phyloP scores from a whole-genome alignment of 1,139 yeast genomes.

The Magnusiomyces fungicola region DNA sequence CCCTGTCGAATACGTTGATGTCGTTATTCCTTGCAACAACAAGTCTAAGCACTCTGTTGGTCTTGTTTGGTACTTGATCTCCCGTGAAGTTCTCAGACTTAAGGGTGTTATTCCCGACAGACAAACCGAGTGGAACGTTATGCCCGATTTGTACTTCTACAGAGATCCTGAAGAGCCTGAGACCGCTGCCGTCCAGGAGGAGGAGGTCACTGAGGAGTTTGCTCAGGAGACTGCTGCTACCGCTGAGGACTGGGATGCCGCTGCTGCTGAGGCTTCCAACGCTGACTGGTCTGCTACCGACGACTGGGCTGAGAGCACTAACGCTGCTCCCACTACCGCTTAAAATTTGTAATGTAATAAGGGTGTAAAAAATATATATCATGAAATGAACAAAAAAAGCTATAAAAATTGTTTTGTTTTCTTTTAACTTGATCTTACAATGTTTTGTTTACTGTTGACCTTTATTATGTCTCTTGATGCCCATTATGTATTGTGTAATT shows the following conservation, averaged over 20 bases:
- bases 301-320: slow-evolving; percentile 65
- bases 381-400: not conserved
- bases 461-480: too few species aligned
- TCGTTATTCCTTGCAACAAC: slow-evolving; percentile 99
- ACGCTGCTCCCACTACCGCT: slow-evolving; percentile 32
- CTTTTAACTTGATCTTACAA: too few species aligned
- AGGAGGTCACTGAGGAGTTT: slow-evolving; percentile 49
- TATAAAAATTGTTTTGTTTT: not conserved
- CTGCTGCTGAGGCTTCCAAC: slow-evolving; percentile 34
- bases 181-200: slow-evolving; percentile 56
- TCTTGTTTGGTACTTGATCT: slow-evolving; percentile 98
- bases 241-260: slow-evolving; percentile 76
- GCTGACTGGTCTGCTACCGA: slow-evolving; percentile 46
- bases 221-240: slow-evolving; percentile 58
- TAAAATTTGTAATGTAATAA: slow-evolving; percentile 34
- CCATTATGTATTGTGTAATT: too few species aligned
- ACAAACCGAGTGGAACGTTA: slow-evolving; percentile 95
- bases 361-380: slow-evolving; percentile 9
- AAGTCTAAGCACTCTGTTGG: slow-evolving; percentile 99
- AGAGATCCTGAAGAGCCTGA: slow-evolving; percentile 99
- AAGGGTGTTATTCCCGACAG: slow-evolving; percentile 98
- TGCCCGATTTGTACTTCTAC: slow-evolving; percentile 99
- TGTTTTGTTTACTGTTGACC: too few species aligned
- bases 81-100: slow-evolving; percentile 99
- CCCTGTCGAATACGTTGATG: slow-evolving; percentile 98